Conservation (phyloP, 495 filamentous ascomycete genomes). For the Aspergillus haitiensis region DNA sequence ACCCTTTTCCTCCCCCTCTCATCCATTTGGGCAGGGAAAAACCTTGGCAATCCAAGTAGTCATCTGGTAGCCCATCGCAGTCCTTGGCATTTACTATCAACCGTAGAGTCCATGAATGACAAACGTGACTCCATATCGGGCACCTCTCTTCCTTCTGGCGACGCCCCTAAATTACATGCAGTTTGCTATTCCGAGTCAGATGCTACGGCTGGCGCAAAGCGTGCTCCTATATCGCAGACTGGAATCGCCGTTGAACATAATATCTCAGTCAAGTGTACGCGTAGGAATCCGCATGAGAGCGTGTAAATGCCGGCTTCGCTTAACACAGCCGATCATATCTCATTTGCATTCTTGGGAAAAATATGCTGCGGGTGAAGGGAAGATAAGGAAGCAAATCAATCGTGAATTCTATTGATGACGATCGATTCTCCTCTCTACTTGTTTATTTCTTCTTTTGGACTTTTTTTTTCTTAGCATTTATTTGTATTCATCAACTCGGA, state of each 20-base stretch:
- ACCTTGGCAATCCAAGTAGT: conserved; percentile 31
- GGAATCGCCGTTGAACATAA: conserved; percentile 40
- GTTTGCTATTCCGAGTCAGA: conserved; percentile 33
- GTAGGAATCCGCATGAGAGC: conserved; percentile 11
- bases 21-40: conserved; percentile 68
- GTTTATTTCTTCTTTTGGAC: too few species aligned
- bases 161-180: conserved; percentile 15
- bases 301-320: not conserved
- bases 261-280: conserved; percentile 31
- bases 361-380: too few species aligned
- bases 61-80: conserved; percentile 24
- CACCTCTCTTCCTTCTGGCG: not conserved
- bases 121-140: conserved; percentile 9
- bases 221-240: conserved; percentile 11
- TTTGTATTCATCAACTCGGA: too few species aligned
- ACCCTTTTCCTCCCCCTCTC: conserved; percentile 77
- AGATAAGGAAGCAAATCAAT: too few species aligned
- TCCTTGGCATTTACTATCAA: conserved; percentile 31
- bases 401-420: too few species aligned
- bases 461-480: too few species aligned
- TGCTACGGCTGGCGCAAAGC: conserved; percentile 15
- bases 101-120: conserved; percentile 19
- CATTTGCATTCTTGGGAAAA: too few species aligned
- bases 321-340: too few species aligned
- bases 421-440: too few species aligned